Base-by-base conservation (phyloP, 495 filamentous ascomycete genomes). In the Aspergillus haitiensis region DNA sequence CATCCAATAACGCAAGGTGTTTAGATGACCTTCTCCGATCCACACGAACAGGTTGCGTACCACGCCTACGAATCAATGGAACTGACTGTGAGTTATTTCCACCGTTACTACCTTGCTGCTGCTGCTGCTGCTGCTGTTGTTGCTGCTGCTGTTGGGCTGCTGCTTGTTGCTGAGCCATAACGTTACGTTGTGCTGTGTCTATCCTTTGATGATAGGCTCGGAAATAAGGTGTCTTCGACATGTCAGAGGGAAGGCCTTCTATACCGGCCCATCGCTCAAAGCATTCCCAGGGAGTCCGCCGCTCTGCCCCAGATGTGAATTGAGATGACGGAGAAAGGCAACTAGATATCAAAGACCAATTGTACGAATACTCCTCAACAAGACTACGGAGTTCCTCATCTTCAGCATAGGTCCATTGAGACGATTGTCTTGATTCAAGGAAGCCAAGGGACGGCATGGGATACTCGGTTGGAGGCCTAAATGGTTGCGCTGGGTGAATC, bases 241-340 rank as follows among this genome's bases (percentile, higher is more conserved):
- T 94, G 56, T 98, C 94, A 40, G 84, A 84, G 15, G 92, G 92
- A 37, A 96, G 74, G 6, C 91, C 91, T 75, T 97, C 94, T 9
- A 98, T 76, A 55, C 87, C 84, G 13, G 96, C 85, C 92, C 93
- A 98, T 39, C 95, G 86, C 70, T 98, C 94, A 66, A 98, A 98
- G 67, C 94, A 98, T 75, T 98, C 94, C 94, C 94, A 98, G 6
- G 94, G 93, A 4, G 95, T 98, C 51, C 94, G 83, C 55, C 94
- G 85, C 67, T 97, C 95, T 10, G 91, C 84, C 12, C 89, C 88
- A 49, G 93, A 92, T 21, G 87, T 84, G 67, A 88, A 95, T 34
- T 82, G 63, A 5, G 90, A 94, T 48, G 84, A 82, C n/a, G 85
- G 81, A 0, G 84, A 82, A 42, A 97, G 76, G 60, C 91, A 87